Percentiles rank a stretch among this genome's conserved stretches.
Conservation (phyloP, 768 basidiomycete genomes). For the Leccinum incarnatum region DNA sequence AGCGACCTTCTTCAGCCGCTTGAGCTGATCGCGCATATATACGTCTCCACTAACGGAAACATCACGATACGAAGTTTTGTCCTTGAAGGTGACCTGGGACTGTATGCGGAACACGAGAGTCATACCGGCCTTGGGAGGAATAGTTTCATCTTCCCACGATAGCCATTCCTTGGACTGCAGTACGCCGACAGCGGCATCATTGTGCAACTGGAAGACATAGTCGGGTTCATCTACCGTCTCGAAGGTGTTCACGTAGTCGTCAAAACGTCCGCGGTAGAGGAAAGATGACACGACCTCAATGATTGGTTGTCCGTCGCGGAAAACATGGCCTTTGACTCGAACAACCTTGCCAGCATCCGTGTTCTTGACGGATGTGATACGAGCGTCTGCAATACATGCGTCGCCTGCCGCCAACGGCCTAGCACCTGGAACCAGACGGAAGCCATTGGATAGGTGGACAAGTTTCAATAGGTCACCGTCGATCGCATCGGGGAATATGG, state of each 20-base stretch:
- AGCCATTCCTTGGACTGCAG: conserved; percentile 98
- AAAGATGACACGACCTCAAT: conserved; percentile 95
- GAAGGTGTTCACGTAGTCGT: conserved; percentile 94
- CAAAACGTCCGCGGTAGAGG: conserved; percentile 94
- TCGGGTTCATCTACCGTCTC: conserved; percentile 89
- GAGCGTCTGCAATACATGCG: conserved; percentile 84
- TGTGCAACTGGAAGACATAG: conserved; percentile 72
- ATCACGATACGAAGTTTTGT: conserved; percentile 79
- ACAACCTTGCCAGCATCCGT: conserved; percentile 91
- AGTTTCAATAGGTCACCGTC: conserved; percentile 95
- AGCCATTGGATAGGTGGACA: conserved; percentile 96
- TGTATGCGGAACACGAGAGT: conserved; percentile 86
- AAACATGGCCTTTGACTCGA: conserved; percentile 81
- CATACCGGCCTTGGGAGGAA: conserved; percentile 75
- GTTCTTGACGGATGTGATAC: conserved; percentile 87
- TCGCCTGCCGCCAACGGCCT: conserved; percentile 81
- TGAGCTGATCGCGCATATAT: conserved; percentile 85
- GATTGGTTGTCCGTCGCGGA: conserved; percentile 73
- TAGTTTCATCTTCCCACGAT: conserved; percentile 83
- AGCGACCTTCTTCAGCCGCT: conserved; percentile 85
- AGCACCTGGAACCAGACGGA: conserved; percentile 81
- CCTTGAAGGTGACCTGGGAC: conserved; percentile 87
- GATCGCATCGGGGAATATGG: conserved; percentile 90
- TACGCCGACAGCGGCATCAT: conserved; percentile 83
- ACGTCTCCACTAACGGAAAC: conserved; percentile 83